Base-by-base conservation (phyloP, 2,329 filamentous ascomycete species). In the Lasiodiplodia hormozganensis region DNA sequence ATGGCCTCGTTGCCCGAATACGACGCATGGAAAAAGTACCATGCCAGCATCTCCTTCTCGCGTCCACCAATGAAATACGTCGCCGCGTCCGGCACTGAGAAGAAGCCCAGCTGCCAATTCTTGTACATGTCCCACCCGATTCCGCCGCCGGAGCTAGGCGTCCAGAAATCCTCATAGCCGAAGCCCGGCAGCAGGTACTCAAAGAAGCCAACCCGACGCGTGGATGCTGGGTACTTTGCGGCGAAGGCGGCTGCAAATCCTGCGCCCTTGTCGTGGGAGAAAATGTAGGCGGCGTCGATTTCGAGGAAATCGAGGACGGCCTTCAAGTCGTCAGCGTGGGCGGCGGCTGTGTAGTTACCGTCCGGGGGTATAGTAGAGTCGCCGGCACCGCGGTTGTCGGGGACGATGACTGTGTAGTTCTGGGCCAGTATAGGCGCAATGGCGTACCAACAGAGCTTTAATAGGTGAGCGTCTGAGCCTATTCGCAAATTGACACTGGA, bases 11-110 rank as follows among this genome's bases (percentile, higher is more conserved):
- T 72, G 0, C 83, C 82, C 0, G 80, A 78, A 70, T 84, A 85
- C 21, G 76, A 80, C 0, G 75, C 75, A 40, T 85, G 82, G 68
- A 75, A 84, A 68, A 84, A 84, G 62, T 84, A 85, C 83, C 82
- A 84, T 18, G 77, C 70, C 0, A 84, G 72, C 70, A 84, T 80
- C 68, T 82, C 74, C 69, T 74, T 80, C 70, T 84, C 83, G 1
- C 77, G 76, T 0, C 80, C 82, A 0, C 72, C 72, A 69, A 85
- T 82, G 68, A 85, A 80, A 68, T 81, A 85, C 65, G 83, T 78
- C 0, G 84, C 83, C 2, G 82, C 74, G 28, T 85, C 84, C 0
- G 83, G 77, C 10, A 85, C 79, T 31, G 78, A 76, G 72, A 85
- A 85, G 73, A 85, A 83, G 0, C 82, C 81, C 1, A 74, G 70